Conservation (phyloP, 148 eudicot genomes). For the Suaeda aralocaspica region DNA sequence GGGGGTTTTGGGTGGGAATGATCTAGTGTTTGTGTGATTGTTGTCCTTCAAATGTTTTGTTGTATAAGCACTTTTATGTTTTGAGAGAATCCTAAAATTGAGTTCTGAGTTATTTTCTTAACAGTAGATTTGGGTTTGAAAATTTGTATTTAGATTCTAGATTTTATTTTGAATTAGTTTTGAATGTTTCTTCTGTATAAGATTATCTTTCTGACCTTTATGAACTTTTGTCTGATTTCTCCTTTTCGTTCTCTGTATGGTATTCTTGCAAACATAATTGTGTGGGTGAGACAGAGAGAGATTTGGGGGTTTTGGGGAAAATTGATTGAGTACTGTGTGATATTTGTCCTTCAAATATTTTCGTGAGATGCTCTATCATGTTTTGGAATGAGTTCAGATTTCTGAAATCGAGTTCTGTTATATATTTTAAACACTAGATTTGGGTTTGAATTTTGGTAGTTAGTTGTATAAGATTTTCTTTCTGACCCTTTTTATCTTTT, state of each 20-base stretch:
- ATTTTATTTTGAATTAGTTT: neutral
- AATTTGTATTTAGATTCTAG: neutral
- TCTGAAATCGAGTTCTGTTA: no score
- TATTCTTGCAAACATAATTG: constrained; percentile 88
- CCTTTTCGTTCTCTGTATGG: constrained; percentile 25
- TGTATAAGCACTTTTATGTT: neutral
- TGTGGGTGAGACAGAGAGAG: no score
- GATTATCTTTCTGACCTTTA: neutral
- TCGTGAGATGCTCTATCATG: no score
- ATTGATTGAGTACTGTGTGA: no score
- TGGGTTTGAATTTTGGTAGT: no score
- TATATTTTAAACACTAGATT: no score
- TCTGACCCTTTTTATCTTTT: neutral
- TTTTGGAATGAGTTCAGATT: no score
- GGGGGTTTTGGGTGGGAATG: neutral
- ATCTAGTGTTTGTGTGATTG: neutral
- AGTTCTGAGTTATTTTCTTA: neutral
- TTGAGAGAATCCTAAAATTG: neutral
- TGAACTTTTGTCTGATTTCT: neutral
- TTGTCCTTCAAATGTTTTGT: neutral
- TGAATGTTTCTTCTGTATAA: neutral
- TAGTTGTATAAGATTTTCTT: neutral
- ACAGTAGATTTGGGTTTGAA: neutral
- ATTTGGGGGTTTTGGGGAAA: no score
- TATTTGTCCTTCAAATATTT: no score